Evolutionary conservation across 108 stramenopile genomes (phyloP), one percentile per base, ranked within the genome.

Genomic region (Cyclotella baltica): DNA sequence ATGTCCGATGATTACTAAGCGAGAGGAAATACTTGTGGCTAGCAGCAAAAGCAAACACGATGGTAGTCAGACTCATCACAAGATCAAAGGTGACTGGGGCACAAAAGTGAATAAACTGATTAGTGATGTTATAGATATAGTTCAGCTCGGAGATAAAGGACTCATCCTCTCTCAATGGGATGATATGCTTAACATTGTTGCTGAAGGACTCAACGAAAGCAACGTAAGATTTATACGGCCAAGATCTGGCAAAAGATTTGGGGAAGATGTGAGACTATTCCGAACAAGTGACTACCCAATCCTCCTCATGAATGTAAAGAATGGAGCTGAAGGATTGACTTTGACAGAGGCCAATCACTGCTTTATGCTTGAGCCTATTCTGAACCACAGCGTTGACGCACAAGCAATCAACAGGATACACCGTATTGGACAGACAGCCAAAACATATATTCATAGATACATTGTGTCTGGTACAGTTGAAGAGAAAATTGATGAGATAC

Each of bases 171-270:
- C 77, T 0, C 88, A 89, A 68, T 96, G 94, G 93, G 91, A 96
- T 18, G 92, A 95, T 31, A 93, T 93, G 92, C 80, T 95, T n/a
- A 86, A 86, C 46, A 86, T 96, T 72, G 87, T 93, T n/a, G 83
- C 88, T 43, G 37, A 75, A 59, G 91, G 88, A 3, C 53, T 95
- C 11, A 28, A 20, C 27, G 72, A n/a, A 38, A 93, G 91, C 59
- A 47, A 53, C 8, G 62, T 93, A 19, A 25, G 31, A 19, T 88
- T 76, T 47, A 78, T 83, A 6, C 69, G 91, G 38, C 87, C 89
- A 16, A 59, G 57, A 36, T 69, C 75, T 3, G 70, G 59, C 23
- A 73, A 50, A 55, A 33, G 40, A 56, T 72, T 90, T 62, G 86
- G 84, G 2, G 65, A 74, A 72, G 69, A 79, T 29, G 43, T 78